A percentile compares a stretch with the other conserved stretches of the same genome.
phyloP scores from a whole-genome alignment of 768 basidiomycete species.

The Gymnopilus dilepis region DNA sequence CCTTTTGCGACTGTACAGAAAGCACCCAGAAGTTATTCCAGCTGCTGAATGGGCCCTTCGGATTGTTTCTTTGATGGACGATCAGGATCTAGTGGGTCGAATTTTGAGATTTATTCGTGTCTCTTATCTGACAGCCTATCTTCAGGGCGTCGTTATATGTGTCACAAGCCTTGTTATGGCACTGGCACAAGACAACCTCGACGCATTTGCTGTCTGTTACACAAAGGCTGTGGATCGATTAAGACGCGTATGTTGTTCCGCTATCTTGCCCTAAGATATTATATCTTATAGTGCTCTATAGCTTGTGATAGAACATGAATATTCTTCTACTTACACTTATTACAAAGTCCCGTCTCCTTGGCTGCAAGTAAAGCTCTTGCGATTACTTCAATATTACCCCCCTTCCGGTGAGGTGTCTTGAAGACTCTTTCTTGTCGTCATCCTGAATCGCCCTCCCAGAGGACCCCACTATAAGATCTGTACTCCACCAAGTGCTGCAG shows the following conservation, averaged over 20 bases:
- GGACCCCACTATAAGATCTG: slow-evolving; percentile 78
- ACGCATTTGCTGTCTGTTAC: slow-evolving; percentile 91
- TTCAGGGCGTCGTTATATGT: slow-evolving; percentile 91
- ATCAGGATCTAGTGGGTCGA: slow-evolving; percentile 72
- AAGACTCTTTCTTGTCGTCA: neutral
- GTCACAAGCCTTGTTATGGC: slow-evolving; percentile 94
- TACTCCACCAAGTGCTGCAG: slow-evolving; percentile 83
- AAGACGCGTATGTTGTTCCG: slow-evolving; percentile 63
- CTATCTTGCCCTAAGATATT: neutral
- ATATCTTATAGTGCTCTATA: slow-evolving; percentile 33
- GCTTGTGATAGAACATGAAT: slow-evolving; percentile 93
- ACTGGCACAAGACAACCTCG: slow-evolving; percentile 91
- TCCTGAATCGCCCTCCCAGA: slow-evolving; percentile 12
- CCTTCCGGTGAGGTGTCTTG: slow-evolving; percentile 73
- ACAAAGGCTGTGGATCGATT: slow-evolving; percentile 93
- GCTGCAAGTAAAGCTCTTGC: slow-evolving; percentile 95
- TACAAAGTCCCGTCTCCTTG: slow-evolving; percentile 98
- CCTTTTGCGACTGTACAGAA: slow-evolving; percentile 89
- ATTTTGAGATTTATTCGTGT: slow-evolving; percentile 2
- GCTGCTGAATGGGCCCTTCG: slow-evolving; percentile 95
- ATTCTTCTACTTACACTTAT: slow-evolving; percentile 88
- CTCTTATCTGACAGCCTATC: slow-evolving; percentile 7
- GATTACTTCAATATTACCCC: slow-evolving; percentile 93
- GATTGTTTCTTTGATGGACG: slow-evolving; percentile 96
- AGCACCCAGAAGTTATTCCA: slow-evolving; percentile 93